Evolutionary conservation across 139 green algal genomes (phyloP), one percentile per base, ranked within the genome.

Genomic region (Chlorella ohadii): DNA sequence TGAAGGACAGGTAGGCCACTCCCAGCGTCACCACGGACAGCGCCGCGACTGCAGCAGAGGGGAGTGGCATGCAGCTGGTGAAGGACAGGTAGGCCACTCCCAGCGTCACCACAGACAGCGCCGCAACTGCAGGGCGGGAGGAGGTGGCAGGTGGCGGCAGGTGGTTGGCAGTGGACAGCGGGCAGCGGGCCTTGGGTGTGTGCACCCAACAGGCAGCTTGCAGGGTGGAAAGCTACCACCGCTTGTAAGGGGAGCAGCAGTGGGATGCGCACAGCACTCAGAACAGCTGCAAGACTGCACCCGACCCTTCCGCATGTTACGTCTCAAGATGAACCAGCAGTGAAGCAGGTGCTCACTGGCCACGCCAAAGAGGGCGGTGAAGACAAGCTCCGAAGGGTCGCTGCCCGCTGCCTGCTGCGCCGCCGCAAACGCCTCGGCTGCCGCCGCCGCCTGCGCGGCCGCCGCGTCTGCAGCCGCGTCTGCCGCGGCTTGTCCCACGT

Each of bases 51-150:
- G 87, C 73, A 6, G 61, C 39, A 12, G 12, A 1, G 9, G 28
- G 41, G 41, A n/a, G n/a, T n/a, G n/a, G n/a, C 17, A 82, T 75
- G 70, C 81, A 91, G 9, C 27, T 68, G 25, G 51, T 82, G 39
- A 90, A 66, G 13, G 85, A 90, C 1, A 91, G 72, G 80, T 91
- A 91, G 7, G 64, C 79, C 28, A 89, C 87, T 27, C 87, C 87
- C 36, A 91, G 57, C 19, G 87, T 91, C 22, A 91, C 34, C 19
- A 91, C 73, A 13, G 57, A 72, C 31, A 91, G 82, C 3, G 86
- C 81, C 23, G 84, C 87, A 6, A 86, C 63, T 64, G 87, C 73
- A 6, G 61, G n/a, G n/a, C n/a, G n/a, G n/a, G n/a, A n/a, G n/a
- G n/a, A 25, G 41, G 27, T 6, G 23, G 15, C 9, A 28, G 41